Percentiles rank a stretch among this genome's conserved stretches.
Evolutionary conservation across 2,329 filamentous ascomycete species (phyloP).

Genomic region (Penicillium fuscoglaucum): DNA sequence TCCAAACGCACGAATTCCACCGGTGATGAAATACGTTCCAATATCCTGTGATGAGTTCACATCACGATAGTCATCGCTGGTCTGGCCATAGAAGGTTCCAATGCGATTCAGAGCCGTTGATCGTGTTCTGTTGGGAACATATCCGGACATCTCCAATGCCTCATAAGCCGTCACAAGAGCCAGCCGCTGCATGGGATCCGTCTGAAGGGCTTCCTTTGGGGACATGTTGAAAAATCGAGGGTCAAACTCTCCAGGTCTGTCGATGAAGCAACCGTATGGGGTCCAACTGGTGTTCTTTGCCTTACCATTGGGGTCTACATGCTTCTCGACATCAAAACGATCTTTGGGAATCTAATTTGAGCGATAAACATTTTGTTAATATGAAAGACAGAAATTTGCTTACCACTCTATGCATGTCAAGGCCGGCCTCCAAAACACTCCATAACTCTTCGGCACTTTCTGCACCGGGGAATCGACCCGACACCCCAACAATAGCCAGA

Average conservation of each 20-base stretch:
- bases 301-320: conserved; percentile 38
- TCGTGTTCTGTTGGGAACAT: conserved; percentile 28
- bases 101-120: conserved; percentile 50
- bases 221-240: conserved; percentile 53
- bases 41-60: conserved; percentile 20
- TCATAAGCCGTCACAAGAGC: conserved; percentile 74
- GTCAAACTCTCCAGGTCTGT: conserved; percentile 42
- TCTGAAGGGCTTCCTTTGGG: conserved; percentile 53
- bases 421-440: no score
- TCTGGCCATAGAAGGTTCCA: conserved; percentile 71
- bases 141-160: conserved; percentile 76
- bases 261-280: conserved; percentile 41
- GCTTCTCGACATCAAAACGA: conserved; percentile 36
- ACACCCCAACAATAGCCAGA: no score
- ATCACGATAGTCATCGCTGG: conserved; percentile 57
- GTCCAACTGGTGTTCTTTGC: conserved; percentile 34
- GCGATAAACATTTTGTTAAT: no score
- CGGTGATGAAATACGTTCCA: conserved; percentile 1
- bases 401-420: no score
- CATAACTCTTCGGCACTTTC: no score
- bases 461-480: no score
- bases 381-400: no score
- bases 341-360: conserved; percentile 10
- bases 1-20: background rate
- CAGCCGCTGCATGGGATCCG: conserved; percentile 73